Evolutionary conservation across 108 stramenopile genomes (phyloP), one percentile per base, ranked within the genome.

Genomic region (Stephanodiscus triporus): DNA sequence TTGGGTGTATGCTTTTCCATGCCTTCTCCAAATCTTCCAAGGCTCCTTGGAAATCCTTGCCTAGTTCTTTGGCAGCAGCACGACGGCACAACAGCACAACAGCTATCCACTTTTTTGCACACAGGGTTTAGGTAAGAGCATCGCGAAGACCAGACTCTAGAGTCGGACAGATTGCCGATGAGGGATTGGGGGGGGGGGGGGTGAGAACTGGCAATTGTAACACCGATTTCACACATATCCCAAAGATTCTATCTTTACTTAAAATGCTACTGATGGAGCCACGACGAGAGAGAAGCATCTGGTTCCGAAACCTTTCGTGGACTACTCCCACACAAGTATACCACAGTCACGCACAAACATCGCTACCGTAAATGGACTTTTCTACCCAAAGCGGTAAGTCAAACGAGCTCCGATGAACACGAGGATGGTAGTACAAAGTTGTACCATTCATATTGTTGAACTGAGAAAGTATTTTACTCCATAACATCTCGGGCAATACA

Each of bases 301-400:
- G n/a, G n/a, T n/a, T n/a, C n/a, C n/a, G n/a, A n/a, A n/a, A n/a
- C n/a, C n/a, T n/a, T n/a, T n/a, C n/a, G n/a, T n/a, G n/a, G n/a
- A n/a, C n/a, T n/a, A n/a, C n/a, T n/a, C n/a, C n/a, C n/a, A n/a
- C n/a, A n/a, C n/a, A n/a, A n/a, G n/a, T n/a, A n/a, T n/a, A n/a
- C n/a, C n/a, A n/a, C n/a, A n/a, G n/a, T 53, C 20, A 53, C 6
- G 6, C 56, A 55, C 43, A n/a, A 51, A 29, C 48, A 45, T 5
- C 22, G 37, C 10, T 56, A 5, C 57, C 63, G 66, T 90, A 93
- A 32, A 93, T 89, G 14, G 29, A 66, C 36, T 86, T 49, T 26
- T 93, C 84, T 3, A 84, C 92, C 89, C 92, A 93, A n/a, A 87
- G 49, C 6, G 92, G 92, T 30, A 93, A 71, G 74, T 88, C 89